phyloP scores from a whole-genome alignment of 306 rosid species.

The Cicer bijugum region DNA sequence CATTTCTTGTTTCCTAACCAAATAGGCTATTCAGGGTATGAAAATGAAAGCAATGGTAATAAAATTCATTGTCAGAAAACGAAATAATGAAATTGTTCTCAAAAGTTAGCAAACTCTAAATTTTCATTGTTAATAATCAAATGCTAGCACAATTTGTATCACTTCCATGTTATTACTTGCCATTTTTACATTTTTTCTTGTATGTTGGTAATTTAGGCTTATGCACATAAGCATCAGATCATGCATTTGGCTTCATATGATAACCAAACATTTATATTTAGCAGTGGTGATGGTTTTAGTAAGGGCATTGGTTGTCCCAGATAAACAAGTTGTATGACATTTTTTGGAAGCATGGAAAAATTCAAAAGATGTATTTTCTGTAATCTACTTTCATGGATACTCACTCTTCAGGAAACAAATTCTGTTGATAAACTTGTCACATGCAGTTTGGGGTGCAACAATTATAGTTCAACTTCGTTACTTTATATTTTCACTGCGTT shows the following conservation, averaged over 20 bases:
- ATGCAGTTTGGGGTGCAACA: constrained; percentile 10
- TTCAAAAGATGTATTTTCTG: constrained; percentile 22
- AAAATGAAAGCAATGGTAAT: background rate
- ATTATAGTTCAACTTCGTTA: background rate
- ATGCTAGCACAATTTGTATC: background rate
- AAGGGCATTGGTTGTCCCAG: constrained; percentile 3
- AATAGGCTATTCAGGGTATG: background rate
- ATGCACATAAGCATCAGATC: background rate
- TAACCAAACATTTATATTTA: background rate
- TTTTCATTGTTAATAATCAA: constrained; percentile 7
- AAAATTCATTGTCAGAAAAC: background rate
- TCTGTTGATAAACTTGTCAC: constrained; percentile 8
- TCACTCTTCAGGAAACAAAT: background rate
- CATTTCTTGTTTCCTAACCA: background rate
- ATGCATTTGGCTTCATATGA: background rate
- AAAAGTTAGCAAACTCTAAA: background rate
- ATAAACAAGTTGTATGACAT: constrained; percentile 4
- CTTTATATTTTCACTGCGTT: background rate
- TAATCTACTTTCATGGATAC: constrained; percentile 9
- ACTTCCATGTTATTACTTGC: constrained; percentile 1
- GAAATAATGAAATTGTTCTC: constrained; percentile 13
- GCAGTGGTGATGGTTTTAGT: background rate
- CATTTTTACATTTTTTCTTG: background rate
- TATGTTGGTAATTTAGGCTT: constrained; percentile 17
- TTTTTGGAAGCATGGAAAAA: background rate